Evolutionary conservation across 2,329 filamentous ascomycete species (phyloP).

Genomic region (Colletotrichum viniferum): DNA sequence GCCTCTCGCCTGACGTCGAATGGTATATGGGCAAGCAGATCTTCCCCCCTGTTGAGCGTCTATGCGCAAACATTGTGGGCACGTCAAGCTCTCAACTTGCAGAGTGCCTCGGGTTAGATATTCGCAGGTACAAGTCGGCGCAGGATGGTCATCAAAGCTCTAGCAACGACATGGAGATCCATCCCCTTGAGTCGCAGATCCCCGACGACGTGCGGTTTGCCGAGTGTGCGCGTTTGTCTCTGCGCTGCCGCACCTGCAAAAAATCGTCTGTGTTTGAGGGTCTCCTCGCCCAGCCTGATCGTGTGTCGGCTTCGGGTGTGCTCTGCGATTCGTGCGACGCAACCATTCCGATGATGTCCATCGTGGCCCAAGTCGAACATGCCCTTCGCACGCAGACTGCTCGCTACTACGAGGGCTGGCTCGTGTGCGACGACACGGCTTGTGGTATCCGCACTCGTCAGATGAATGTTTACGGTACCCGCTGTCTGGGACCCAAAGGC

Average conservation of each 20-base stretch:
- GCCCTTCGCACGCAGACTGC: conserved; percentile 80
- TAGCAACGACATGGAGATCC: conserved; percentile 72
- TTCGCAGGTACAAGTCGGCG: conserved; percentile 74
- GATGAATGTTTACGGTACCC: conserved; percentile 89
- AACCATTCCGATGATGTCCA: conserved; percentile 69
- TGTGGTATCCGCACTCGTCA: conserved; percentile 89
- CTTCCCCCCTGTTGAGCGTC: conserved; percentile 94
- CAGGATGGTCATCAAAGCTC: conserved; percentile 51
- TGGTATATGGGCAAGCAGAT: conserved; percentile 99
- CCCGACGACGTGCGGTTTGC: conserved; percentile 90
- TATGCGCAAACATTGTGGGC: conserved; percentile 93
- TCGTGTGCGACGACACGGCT: conserved; percentile 86
- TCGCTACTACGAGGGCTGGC: conserved; percentile 90
- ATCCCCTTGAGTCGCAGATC: conserved; percentile 92
- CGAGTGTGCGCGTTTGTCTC: conserved; percentile 74
- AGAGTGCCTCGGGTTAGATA: conserved; percentile 91
- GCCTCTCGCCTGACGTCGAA: conserved; percentile 86
- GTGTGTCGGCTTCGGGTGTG: conserved; percentile 76
- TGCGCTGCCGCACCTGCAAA: conserved; percentile 85
- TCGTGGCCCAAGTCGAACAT: conserved; percentile 86
- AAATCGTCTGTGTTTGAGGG: conserved; percentile 77
- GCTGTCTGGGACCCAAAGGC: conserved; percentile 86
- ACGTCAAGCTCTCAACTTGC: conserved; percentile 90
- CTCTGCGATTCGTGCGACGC: conserved; percentile 71
- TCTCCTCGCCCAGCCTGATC: conserved; percentile 60